Conservation (phyloP, 495 filamentous ascomycete genomes). For the Corynascus novoguineensis region DNA sequence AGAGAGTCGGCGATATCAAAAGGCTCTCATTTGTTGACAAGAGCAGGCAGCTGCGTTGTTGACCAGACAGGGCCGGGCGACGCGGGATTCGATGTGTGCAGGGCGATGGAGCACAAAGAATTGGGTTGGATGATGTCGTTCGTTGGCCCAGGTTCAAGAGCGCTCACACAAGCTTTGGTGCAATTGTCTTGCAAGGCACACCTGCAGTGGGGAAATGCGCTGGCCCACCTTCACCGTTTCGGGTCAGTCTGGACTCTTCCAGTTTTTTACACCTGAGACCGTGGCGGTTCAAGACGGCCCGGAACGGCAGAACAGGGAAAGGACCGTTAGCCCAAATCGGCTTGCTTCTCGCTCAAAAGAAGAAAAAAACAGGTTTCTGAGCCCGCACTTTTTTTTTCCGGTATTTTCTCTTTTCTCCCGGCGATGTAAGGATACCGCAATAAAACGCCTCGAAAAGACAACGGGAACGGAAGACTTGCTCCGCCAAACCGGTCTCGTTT, state of each 20-base stretch:
- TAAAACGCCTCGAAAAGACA: not conserved
- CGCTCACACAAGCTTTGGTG: not conserved
- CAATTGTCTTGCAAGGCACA: constrained; percentile 3
- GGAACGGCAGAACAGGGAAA: not conserved
- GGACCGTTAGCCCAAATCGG: too few relatives aligned
- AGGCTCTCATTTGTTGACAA: constrained; percentile 3
- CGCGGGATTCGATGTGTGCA: constrained; percentile 6
- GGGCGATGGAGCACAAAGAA: not conserved
- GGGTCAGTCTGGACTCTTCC: constrained; percentile 14
- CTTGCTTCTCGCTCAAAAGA: not conserved
- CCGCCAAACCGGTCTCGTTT: not conserved
- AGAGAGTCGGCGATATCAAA: constrained; percentile 5
- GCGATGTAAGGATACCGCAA: not conserved
- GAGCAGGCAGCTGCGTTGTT: constrained; percentile 12
- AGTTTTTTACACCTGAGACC: not conserved
- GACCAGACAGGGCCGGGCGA: constrained; percentile 12
- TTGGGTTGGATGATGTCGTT: constrained; percentile 14
- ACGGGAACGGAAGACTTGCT: not conserved
- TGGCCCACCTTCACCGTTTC: constrained; percentile 19
- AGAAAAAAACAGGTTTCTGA: too few relatives aligned
- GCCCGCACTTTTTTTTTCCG: too few relatives aligned
- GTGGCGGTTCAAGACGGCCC: constrained; percentile 2
- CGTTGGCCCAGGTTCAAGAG: not conserved
- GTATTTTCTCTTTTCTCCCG: not conserved
- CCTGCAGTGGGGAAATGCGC: constrained; percentile 9